These are phyloP conservation scores for Xerocomus nothofagi DNA, from an alignment of 1,284 basidiomycete species.

Conservation along the genomic window DNA sequence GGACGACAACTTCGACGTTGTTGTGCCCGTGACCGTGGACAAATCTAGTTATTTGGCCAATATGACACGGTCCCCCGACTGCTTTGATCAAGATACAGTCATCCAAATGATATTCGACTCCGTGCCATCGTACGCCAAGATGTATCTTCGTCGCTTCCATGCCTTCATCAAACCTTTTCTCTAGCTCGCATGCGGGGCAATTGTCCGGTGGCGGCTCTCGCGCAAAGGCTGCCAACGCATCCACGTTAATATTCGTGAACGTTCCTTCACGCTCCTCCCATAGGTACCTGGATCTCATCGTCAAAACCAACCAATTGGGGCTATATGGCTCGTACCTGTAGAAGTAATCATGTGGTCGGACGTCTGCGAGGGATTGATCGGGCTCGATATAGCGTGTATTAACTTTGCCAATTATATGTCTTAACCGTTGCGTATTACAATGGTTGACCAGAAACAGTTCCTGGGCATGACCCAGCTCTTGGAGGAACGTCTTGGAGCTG, in stretches of 20 bases:
- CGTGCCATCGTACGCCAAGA: slow-evolving; percentile 44
- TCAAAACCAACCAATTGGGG: slow-evolving; percentile 8
- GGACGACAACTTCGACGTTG: slow-evolving; percentile 21
- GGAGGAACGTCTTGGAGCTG: slow-evolving; percentile 54
- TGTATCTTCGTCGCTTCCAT: slow-evolving; percentile 25
- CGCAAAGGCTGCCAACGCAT: slow-evolving; percentile 17
- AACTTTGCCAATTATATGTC: slow-evolving; percentile 46
- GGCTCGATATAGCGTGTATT: slow-evolving; percentile 38
- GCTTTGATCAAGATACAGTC: slow-evolving; percentile 56
- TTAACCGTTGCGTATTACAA: slow-evolving; percentile 48
- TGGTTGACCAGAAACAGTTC: slow-evolving; percentile 62
- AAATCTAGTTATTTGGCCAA: slow-evolving; percentile 40
- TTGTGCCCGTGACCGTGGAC: neutral
- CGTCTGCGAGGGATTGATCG: slow-evolving; percentile 12
- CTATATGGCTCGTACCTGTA: slow-evolving; percentile 45
- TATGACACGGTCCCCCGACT: slow-evolving; percentile 35
- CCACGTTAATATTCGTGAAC: slow-evolving; percentile 23
- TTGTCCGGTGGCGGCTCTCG: slow-evolving; percentile 43
- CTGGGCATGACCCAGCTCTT: slow-evolving; percentile 57
- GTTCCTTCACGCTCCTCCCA: slow-evolving; percentile 23
- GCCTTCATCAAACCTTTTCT: slow-evolving; percentile 32
- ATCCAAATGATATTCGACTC: slow-evolving; percentile 48
- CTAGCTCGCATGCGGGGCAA: slow-evolving; percentile 47
- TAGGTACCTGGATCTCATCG: slow-evolving; percentile 18
- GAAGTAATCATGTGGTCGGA: slow-evolving; percentile 49